Conservation (phyloP, 108 stramenopile species). For the Cyclotella distinguenda region DNA sequence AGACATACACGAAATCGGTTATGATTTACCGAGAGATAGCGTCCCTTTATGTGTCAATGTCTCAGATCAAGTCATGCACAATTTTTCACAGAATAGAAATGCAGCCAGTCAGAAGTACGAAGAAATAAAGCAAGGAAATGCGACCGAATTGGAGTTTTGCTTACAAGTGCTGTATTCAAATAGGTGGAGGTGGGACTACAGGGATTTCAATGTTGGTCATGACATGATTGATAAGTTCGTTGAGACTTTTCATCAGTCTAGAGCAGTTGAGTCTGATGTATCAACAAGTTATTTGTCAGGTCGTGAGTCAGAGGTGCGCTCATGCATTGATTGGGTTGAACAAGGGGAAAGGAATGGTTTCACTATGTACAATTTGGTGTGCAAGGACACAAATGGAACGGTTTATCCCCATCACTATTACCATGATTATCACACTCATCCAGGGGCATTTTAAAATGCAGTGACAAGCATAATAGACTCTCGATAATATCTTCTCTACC, state of each 20-base stretch:
- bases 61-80: conserved; percentile 1
- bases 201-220: conserved; percentile 7
- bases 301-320: not conserved
- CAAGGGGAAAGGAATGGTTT: conserved; percentile 18
- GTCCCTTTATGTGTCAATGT: conserved; percentile 7
- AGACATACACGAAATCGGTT: conserved; percentile 9
- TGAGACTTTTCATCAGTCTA: not conserved
- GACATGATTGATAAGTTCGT: conserved; percentile 9
- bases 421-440: no score
- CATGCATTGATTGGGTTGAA: not conserved
- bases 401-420: conserved; percentile 9
- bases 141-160: conserved; percentile 15
- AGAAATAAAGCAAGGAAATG: not conserved
- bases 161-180: not conserved
- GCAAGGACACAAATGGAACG: conserved; percentile 2
- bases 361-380: conserved; percentile 4
- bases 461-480: no score
- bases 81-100: conserved; percentile 1
- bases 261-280: not conserved
- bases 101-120: not conserved
- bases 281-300: no score
- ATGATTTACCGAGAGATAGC: not conserved
- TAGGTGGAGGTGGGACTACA: conserved; percentile 1
- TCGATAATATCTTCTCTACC: no score
- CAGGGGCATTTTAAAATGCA: no score